Conservation (phyloP, 2,329 filamentous ascomycete genomes). For the Chaetomium sp. region DNA sequence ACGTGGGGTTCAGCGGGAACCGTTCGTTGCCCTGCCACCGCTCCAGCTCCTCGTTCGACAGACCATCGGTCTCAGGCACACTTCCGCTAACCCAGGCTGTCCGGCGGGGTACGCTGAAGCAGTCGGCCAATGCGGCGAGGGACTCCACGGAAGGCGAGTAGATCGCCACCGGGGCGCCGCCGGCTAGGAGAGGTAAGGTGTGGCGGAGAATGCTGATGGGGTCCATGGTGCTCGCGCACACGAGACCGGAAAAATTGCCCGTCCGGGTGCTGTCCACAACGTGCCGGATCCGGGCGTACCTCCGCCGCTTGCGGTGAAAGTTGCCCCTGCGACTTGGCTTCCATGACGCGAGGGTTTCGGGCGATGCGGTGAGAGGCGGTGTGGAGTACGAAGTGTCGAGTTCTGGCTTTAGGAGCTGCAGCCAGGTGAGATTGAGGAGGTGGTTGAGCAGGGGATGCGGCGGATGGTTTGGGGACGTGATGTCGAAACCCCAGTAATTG, state of each 20-base stretch:
- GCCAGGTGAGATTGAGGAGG: conserved; percentile 84
- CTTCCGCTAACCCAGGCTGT: conserved; percentile 64
- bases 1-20: conserved; percentile 84
- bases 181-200: conserved; percentile 75
- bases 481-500: conserved; percentile 86
- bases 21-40: conserved; percentile 65
- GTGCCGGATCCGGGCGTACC: conserved; percentile 72
- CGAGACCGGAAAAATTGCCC: conserved; percentile 80
- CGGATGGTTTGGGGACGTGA: conserved; percentile 62
- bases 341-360: conserved; percentile 65
- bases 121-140: conserved; percentile 74
- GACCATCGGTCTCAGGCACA: conserved; percentile 48
- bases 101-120: conserved; percentile 78
- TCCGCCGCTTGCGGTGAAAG: conserved; percentile 85
- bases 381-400: conserved; percentile 73
- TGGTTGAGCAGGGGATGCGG: conserved; percentile 81
- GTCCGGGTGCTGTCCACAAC: conserved; percentile 74
- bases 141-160: conserved; percentile 83
- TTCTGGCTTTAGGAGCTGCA: conserved; percentile 80
- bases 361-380: conserved; percentile 61
- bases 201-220: conserved; percentile 73
- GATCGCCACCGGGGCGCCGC: conserved; percentile 81
- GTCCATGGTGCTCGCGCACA: conserved; percentile 82
- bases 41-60: conserved; percentile 54
- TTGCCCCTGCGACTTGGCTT: conserved; percentile 82